Evolutionary conservation across 1,139 yeast species (phyloP), one percentile per base, ranked within the genome.

Genomic region (Protomyces inouyei): DNA sequence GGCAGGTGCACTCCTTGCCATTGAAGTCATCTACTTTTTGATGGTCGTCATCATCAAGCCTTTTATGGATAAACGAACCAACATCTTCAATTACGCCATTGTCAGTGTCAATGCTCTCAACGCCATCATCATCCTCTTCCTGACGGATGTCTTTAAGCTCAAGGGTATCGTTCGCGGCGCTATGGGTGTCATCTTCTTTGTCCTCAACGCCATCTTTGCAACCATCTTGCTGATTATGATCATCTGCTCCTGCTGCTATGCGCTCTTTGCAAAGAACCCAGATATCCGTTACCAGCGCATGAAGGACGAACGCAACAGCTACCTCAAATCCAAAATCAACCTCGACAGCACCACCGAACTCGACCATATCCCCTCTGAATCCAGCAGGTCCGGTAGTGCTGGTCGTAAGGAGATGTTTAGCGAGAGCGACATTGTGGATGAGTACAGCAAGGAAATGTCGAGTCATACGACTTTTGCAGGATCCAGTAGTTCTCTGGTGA

Each of bases 271-370:
- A 75, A 90, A 87, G 79, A 91, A 93, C 75, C 98, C 98, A 65
- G 98, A 93, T 76, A 85, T 95, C 16, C 83, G 97, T 71, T 93
- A 93, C 78, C 95, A 91, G 79, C 97, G 97, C 70, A 89, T 93
- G 90, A 87, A 88, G 71, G 98, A 93, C 75, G 98, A 93, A 73
- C 85, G 98, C 75, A 95, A 89, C 53, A 45, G 55, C 23, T 61
- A 55, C 43, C 52, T 61, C 28, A 61, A 61, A 37, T 60, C 64
- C 21, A 60, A 59, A 32, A 59, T 59, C 57, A 59, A 59, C 57
- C 48, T 59, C 35, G 63, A 59, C 57, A 36, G 52, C 5, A 59
- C 43, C n/a, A 59, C 63, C 6, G 63, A 59, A 52, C 53, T 59
- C 45, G 63, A 59, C 21, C 63, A 59, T 8, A 59, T 59, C 14